A percentile compares a stretch with the other conserved stretches of the same genome.
phyloP scores from a whole-genome alignment of 2,329 filamentous ascomycete genomes.

The Calonectria naviculata region DNA sequence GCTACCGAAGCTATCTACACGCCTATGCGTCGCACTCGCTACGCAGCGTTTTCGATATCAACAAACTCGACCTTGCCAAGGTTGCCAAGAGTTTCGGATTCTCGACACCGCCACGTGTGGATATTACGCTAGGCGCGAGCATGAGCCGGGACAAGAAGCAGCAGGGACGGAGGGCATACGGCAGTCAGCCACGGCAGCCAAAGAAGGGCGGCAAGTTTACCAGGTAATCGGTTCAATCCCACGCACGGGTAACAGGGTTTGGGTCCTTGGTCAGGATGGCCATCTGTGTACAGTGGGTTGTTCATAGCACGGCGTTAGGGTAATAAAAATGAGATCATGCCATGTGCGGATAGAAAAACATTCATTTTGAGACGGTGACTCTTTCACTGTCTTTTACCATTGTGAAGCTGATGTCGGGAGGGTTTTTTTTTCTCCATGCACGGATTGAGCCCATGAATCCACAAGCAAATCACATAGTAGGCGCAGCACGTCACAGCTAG shows the following conservation, averaged over 20 bases:
- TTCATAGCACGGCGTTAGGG: slow-evolving; percentile 44
- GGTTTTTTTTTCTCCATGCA: neutral
- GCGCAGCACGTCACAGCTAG: neutral
- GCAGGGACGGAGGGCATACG: slow-evolving; percentile 75
- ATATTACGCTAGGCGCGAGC: slow-evolving; percentile 85
- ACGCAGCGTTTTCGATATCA: slow-evolving; percentile 76
- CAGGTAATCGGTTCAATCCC: slow-evolving; percentile 26
- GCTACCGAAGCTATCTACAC: slow-evolving; percentile 91
- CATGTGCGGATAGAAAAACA: slow-evolving; percentile 24
- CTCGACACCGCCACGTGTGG: slow-evolving; percentile 80
- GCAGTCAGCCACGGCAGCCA: slow-evolving; percentile 78
- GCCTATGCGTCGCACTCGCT: slow-evolving; percentile 84
- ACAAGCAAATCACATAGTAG: neutral
- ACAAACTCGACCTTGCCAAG: slow-evolving; percentile 85
- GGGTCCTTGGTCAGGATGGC: slow-evolving; percentile 26
- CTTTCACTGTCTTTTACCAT: neutral
- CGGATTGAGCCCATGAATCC: no score
- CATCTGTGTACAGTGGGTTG: slow-evolving; percentile 34
- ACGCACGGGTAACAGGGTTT: slow-evolving; percentile 13
- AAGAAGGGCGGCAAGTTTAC: slow-evolving; percentile 38
- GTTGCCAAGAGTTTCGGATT: slow-evolving; percentile 89
- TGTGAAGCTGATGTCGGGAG: neutral
- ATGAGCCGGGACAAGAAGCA: slow-evolving; percentile 76
- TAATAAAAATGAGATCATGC: slow-evolving; percentile 43
- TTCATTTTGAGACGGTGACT: neutral